phyloP scores from a whole-genome alignment of 345 rosid genomes.

The Citrus mangshanensis region DNA sequence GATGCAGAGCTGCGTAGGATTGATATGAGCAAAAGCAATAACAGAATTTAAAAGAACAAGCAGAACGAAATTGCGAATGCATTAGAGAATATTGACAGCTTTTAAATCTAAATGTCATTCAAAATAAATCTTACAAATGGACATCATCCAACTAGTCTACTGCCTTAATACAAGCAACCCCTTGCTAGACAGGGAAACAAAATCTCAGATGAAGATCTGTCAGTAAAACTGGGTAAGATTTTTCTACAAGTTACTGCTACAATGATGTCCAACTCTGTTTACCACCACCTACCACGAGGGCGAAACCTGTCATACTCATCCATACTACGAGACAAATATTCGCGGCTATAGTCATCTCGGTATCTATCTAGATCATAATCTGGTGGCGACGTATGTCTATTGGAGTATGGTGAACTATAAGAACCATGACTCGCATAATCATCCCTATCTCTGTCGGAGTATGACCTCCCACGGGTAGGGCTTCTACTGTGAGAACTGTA shows the following conservation, averaged over 20 bases:
- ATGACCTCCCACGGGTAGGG: constrained; percentile 31
- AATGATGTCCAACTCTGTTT: background rate
- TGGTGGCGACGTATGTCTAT: constrained; percentile 19
- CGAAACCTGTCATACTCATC: constrained; percentile 23
- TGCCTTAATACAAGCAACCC: background rate
- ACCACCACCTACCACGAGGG: constrained; percentile 29
- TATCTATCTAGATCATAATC: constrained; percentile 27
- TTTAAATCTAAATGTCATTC: background rate
- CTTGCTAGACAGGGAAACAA: background rate
- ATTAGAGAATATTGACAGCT: background rate
- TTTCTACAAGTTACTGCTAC: constrained; percentile 8
- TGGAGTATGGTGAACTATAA: constrained; percentile 13
- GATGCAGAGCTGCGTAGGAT: background rate
- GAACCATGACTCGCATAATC: constrained; percentile 25
- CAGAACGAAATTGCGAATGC: background rate
- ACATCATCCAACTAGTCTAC: background rate
- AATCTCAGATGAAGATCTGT: background rate
- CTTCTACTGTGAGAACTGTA: constrained; percentile 27
- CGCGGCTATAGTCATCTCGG: constrained; percentile 10
- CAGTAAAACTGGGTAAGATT: background rate
- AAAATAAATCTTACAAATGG: background rate
- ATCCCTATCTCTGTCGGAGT: constrained; percentile 44
- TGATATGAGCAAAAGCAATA: background rate
- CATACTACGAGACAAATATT: constrained; percentile 18
- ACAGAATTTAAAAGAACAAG: no score